phyloP scores from a whole-genome alignment of 208 protist species.

The Leishmania braziliensis region DNA sequence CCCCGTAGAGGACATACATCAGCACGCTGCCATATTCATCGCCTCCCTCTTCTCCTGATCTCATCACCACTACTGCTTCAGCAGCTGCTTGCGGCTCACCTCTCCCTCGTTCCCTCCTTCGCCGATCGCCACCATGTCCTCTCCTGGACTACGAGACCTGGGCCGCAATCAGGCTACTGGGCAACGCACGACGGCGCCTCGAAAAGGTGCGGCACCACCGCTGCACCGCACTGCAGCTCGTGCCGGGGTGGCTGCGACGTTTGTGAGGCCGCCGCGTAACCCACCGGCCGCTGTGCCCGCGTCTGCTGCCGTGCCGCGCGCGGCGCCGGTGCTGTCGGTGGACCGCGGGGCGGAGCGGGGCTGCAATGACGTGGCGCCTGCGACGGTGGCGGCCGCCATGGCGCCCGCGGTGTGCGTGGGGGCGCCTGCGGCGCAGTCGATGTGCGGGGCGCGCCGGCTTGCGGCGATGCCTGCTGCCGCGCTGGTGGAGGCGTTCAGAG shows the following conservation, averaged over 20 bases:
- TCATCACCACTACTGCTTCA: not conserved
- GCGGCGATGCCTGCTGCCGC: slow-evolving; percentile 12
- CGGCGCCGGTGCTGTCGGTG: slow-evolving; percentile 35
- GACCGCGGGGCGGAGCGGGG: slow-evolving; percentile 8
- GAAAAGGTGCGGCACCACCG: slow-evolving; percentile 23
- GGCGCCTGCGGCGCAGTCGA: slow-evolving; percentile 3
- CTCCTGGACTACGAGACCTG: slow-evolving; percentile 4
- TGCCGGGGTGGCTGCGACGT: slow-evolving; percentile 32
- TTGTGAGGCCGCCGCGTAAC: slow-evolving; percentile 68
- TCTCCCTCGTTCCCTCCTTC: not conserved
- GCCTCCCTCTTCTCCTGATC: not conserved
- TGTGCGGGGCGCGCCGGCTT: not conserved
- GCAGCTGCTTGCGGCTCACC: not conserved
- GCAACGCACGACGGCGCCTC: slow-evolving; percentile 6
- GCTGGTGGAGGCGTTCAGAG: slow-evolving; percentile 21
- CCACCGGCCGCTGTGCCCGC: not conserved
- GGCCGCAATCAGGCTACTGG: slow-evolving; percentile 6
- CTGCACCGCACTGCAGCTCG: slow-evolving; percentile 9
- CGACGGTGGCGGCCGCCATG: not conserved
- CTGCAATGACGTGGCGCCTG: not conserved
- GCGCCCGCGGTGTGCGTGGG: not conserved
- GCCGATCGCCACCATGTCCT: slow-evolving; percentile 4
- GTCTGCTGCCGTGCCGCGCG: slow-evolving; percentile 9
- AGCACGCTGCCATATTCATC: not conserved
- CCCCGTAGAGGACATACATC: not conserved